Evolutionary conservation across 257 asterid species (phyloP).

Genomic region (Vinca minor): DNA sequence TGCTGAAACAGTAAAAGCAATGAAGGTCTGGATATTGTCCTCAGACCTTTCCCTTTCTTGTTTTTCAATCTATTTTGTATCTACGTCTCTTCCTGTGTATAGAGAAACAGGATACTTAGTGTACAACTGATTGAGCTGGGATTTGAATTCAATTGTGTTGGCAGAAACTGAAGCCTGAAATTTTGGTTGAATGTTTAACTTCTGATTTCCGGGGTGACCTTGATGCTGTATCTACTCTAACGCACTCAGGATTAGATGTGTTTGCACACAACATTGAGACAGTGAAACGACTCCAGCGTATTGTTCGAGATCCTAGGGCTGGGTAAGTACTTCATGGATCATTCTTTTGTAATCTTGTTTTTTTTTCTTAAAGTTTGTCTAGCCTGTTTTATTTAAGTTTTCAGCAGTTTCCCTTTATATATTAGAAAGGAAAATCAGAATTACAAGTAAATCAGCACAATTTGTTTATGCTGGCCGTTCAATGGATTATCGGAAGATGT

Average conservation of each 20-base stretch:
- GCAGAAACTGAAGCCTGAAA: constrained; percentile 78
- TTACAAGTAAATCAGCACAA: not conserved
- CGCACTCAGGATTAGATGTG: constrained; percentile 86
- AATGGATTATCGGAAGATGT: not conserved
- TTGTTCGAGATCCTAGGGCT: constrained; percentile 96
- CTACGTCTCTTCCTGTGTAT: not conserved
- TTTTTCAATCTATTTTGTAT: not conserved
- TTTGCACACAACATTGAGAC: constrained; percentile 95
- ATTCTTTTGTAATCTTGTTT: constrained; percentile 8
- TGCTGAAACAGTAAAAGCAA: constrained; percentile 83
- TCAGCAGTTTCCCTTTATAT: too few species aligned
- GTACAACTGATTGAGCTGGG: not conserved
- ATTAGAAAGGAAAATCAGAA: not conserved
- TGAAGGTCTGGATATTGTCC: constrained; percentile 48
- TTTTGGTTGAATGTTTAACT: constrained; percentile 92
- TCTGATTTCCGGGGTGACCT: constrained; percentile 95
- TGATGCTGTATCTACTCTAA: constrained; percentile 65
- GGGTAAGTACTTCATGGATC: constrained; percentile 48
- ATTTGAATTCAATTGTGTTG: constrained; percentile 15
- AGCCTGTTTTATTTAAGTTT: too few species aligned
- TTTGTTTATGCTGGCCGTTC: not conserved
- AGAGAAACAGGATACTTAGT: not conserved
- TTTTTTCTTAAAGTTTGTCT: not conserved
- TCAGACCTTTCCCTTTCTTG: not conserved
- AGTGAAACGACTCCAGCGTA: constrained; percentile 77